Base-by-base conservation (phyloP, 75 land plant genomes). In the Sequoia sempervirens region DNA sequence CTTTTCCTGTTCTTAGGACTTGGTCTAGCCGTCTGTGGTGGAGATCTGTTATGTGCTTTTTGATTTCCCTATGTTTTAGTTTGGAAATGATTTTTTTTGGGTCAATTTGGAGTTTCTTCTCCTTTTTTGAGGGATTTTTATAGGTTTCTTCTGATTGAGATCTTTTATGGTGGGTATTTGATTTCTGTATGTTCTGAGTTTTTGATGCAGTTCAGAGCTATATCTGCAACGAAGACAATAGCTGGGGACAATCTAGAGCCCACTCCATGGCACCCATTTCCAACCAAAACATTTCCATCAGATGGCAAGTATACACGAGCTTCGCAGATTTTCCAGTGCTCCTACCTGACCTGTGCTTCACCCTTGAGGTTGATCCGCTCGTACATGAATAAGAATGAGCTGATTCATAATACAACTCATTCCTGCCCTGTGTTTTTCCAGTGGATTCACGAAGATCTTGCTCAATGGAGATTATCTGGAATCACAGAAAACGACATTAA, bases 251-350 rank as follows among this genome's bases (percentile, higher is more conserved):
- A 94, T 86, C 70, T 94, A 68, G 73, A 85, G 5, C 93, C 96
- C 32, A 93, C 96, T 9, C 96, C 96, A 30, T 94, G 96, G 96
- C 96, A 94, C 64, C 78, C 14, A 0, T 94, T 94, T 82, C 75
- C 30, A 23, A 28, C 52, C 17, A 81, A 84, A 20, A 84, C 75
- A 12, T 80, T 85, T 52, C 36, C 52, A 9, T 58, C 79, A 80
- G 43, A 36, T 47, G 64, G n/a, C 58, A 41, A 37, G 13, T 45
- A 47, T 37, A 41, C 83, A 9, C 53, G 83, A 36, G 61, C 56
- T n/a, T 82, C 84, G 80, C 43, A 82, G 38, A 82, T 90, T 52
- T 45, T 90, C 41, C 79, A 82, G 46, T 90, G 91, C 82, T 56
- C 85, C 81, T 86, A 86, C 82, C 56, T 86, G 76, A 66, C 84